These are phyloP conservation scores for Lathyrus tuberosus DNA, from an alignment of 306 rosid species.

Conservation along the genomic window DNA sequence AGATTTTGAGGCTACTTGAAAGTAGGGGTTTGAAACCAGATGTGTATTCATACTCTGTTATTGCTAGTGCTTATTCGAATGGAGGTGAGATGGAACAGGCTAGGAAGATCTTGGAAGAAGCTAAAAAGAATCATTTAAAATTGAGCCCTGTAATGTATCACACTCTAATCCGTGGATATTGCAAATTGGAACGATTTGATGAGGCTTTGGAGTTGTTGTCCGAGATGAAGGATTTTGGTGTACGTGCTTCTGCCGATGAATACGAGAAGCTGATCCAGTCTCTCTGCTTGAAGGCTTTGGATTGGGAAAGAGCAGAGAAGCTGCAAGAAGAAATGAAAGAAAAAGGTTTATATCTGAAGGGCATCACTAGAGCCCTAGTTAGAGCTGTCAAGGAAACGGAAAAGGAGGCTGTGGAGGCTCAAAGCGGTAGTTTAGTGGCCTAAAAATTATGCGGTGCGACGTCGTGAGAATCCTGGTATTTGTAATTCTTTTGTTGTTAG, in stretches of 20 bases:
- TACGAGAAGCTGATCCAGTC: conserved; percentile 84
- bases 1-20: conserved; percentile 65
- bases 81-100: conserved; percentile 90
- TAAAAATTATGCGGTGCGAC: conserved; percentile 21
- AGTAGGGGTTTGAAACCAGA: conserved; percentile 85
- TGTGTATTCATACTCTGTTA: conserved; percentile 69
- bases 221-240: conserved; percentile 81
- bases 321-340: conserved; percentile 77
- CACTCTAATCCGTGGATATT: conserved; percentile 72
- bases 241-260: conserved; percentile 59
- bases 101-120: conserved; percentile 57
- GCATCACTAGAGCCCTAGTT: conserved; percentile 69
- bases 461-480: conserved; percentile 21
- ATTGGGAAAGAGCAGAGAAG: conserved; percentile 80
- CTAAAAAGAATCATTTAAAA: conserved; percentile 66
- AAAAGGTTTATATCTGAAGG: conserved; percentile 69
- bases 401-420: conserved; percentile 51
- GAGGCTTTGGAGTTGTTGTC: conserved; percentile 63
- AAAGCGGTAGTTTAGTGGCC: conserved; percentile 34
- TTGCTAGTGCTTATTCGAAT: conserved; percentile 70
- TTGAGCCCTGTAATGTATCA: conserved; percentile 71
- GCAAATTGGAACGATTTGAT: conserved; percentile 77
- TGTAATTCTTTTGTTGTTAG: conserved; percentile 36
- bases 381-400: conserved; percentile 80
- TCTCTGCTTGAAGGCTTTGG: conserved; percentile 78